Evolutionary conservation across 306 rosid species (phyloP), one percentile per base, ranked within the genome.

Genomic region (Amphicarpaea edgeworthii): DNA sequence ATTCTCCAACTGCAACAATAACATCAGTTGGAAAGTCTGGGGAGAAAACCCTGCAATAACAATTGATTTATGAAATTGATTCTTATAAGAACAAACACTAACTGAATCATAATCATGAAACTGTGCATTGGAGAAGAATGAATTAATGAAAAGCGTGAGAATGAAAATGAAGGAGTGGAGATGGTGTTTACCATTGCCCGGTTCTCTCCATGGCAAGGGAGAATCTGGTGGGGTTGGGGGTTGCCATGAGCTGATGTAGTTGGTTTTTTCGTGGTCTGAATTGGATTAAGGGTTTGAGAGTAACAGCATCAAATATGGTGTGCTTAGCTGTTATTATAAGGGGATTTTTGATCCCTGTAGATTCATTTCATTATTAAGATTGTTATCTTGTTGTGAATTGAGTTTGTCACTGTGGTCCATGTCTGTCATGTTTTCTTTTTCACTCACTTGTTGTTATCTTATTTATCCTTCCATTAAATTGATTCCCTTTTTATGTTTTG

Each of bases 131-230:
- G 26, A 62, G 12, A 40, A 26, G 21, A 70, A 40, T 17, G n/a
- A 70, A 15, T n/a, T 70, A 60, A 21, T 59, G 21, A 16, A 38
- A 16, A 38, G 19, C 17, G 4, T 30, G 30, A 15, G 49, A 23
- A 28, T 40, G 73, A 66, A 42, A 55, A 30, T 23, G 7, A 40
- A 77, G 63, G 43, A 30, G 38, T 42, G 67, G 14, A 17, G 43
- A 15, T 34, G 43, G 12, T 74, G 70, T 7, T 43, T 86, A 93
- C 98, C 98, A 94, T 58, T 90, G 96, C 40, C 91, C 97, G 0
- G 98, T 90, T 89, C 98, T 89, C 80, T 90, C 96, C 98, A 94
- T 88, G 81, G 97, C 97, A 32, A 73, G 79, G 59, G 96, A 87
- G 51, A 79, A 63, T 62, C 92, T 85, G 38, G n/a, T 81, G 41